Evolutionary conservation across 192 early-diverging fungal genomes (phyloP), one percentile per base, ranked within the genome.

Genomic region (Coemansia sp.): DNA sequence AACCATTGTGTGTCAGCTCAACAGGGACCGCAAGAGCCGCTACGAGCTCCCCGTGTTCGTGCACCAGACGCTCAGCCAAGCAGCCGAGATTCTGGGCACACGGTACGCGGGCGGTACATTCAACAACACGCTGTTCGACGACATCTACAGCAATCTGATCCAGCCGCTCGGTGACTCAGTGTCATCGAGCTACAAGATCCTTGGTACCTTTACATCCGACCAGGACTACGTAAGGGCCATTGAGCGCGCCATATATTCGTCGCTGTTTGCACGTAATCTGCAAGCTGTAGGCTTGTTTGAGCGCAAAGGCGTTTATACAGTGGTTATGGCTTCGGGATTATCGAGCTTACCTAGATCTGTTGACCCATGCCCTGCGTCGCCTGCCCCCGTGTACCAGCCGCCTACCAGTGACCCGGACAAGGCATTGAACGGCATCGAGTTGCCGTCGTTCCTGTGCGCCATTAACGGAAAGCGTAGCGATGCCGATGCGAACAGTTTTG

Each of bases 241-340:
- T 4, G 78, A 75, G 49, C 15, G 48, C 0, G 6, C 55, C 21
- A 71, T 81, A 2, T 69, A 71, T 21, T 57, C 55, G 29, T n/a
- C 64, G 33, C 46, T 81, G 26, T 72, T 81, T 81, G 66, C 63
- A 0, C 69, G 69, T 33, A 66, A 70, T 13, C 64, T 81, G 57
- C 72, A 81, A 16, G 78, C 78, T 1, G 66, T 81, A 9, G 78
- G 78, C 13, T 1, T 81, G 12, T 66, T 68, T 20, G 59, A 69
- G 55, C 28, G 35, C 12, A n/a, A 28, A 13, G 78, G 78, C 0
- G 62, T 72, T 9, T 81, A 81, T 39, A 75, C 78, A 2, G 25
- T 75, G n/a, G 78, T 81, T 18, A n/a, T 75, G 45, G 72, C 69
- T 5, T 59, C 66, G 10, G 72, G 69, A 16, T 29, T 74, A 12